Conservation (phyloP, 2,329 filamentous ascomycete species). For the Stromatinia cepivora region DNA sequence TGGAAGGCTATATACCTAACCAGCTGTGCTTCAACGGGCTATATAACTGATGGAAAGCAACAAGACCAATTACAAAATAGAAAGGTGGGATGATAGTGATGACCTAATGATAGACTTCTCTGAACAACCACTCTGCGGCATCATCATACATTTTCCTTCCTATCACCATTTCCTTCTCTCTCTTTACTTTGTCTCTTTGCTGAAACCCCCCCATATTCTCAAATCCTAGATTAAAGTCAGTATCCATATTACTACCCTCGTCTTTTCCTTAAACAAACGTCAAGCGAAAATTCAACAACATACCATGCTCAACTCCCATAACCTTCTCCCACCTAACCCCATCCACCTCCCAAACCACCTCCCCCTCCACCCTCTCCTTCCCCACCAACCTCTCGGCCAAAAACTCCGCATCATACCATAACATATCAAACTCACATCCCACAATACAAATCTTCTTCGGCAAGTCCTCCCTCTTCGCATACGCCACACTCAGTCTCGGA, state of each 20-base stretch:
- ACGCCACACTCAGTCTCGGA: conserved; percentile 28
- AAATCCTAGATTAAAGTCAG: conserved; percentile 4
- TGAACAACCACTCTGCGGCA: conserved; percentile 19
- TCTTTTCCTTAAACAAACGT: too few species aligned
- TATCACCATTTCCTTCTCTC: not conserved
- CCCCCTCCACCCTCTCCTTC: conserved; percentile 14
- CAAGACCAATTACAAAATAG: too few species aligned
- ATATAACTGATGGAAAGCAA: not conserved
- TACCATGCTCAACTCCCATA: conserved; percentile 20
- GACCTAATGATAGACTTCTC: conserved; percentile 18
- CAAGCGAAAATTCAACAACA: too few species aligned
- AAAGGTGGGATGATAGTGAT: not conserved
- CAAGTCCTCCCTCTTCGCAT: conserved; percentile 27
- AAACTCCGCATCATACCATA: conserved; percentile 31
- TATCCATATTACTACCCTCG: not conserved
- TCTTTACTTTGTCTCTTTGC: not conserved
- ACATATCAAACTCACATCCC: conserved; percentile 33
- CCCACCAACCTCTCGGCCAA: conserved; percentile 30
- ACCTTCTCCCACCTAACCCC: conserved; percentile 22
- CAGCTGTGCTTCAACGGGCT: not conserved
- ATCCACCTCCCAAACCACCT: conserved; percentile 16
- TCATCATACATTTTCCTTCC: conserved; percentile 19
- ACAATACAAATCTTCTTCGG: conserved; percentile 30
- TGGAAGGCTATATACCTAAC: not conserved
- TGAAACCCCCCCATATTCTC: not conserved